Base-by-base conservation (phyloP, 1,284 basidiomycete species). In the Fomes fomentarius region DNA sequence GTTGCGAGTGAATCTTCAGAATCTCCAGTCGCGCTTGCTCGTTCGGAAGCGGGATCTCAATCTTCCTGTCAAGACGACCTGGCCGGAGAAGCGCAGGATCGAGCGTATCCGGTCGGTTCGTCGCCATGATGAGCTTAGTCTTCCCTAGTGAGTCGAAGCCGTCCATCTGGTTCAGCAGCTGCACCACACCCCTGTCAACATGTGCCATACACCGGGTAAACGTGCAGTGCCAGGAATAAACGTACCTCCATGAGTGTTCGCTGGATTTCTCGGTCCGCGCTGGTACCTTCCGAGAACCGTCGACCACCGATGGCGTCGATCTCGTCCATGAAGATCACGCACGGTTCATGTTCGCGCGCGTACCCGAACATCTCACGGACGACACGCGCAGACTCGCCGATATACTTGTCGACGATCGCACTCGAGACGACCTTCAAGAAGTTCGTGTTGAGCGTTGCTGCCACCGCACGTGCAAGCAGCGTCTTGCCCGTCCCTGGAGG, bases 291-390 rank as follows among this genome's bases (percentile, higher is more conserved):
- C n/a, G 89, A 93, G 79, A 99, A 99, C 52, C 96, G 82, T 63
- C 97, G 82, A 12, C 96, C 95, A 63, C 95, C 96, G 62, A 98
- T 97, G 28, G 95, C 95, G 71, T 98, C 96, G 66, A 99, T 98
- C 76, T 99, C 97, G 73, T 99, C 97, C 89, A 99, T 98, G 77
- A 99, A 99, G 69, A 99, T 99, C 66, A 99, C 96, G 71, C 96
- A 98, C 40, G 97, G 97, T 72, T 98, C 96, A 69, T 99, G 95
- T 69, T 98, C 96, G 63, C 82, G 84, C 9, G 96, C 96, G 71
- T 98, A 99, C 12, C 92, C 95, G 69, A 99, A 99, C 96, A 99
- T 98, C 72, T 99, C 96, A 61, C 93, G 84, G 22, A 99, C 89
- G 6, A 98, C 85, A 53, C 96, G 84, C 12, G 96, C 96, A 56